These are phyloP conservation scores for Microsporum ferrugineum DNA, from an alignment of 2,329 filamentous ascomycete species.

Conservation along the genomic window DNA sequence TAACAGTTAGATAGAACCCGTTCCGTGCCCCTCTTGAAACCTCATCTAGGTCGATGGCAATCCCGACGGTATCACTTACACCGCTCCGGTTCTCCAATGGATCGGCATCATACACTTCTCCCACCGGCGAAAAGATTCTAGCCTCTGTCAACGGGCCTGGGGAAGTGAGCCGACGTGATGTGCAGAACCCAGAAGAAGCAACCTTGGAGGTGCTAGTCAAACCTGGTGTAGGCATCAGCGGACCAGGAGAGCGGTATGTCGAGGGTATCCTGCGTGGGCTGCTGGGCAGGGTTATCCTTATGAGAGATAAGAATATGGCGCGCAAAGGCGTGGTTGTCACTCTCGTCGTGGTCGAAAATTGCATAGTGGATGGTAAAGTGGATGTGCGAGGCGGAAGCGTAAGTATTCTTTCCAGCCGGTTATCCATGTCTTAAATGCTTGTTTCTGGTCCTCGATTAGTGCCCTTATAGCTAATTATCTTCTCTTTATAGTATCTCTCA, in stretches of 20 bases:
- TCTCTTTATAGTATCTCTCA: slow-evolving; percentile 52
- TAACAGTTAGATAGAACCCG: not conserved
- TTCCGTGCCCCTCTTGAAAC: not conserved
- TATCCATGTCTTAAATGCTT: not conserved
- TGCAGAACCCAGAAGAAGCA: slow-evolving; percentile 79
- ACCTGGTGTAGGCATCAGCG: slow-evolving; percentile 72
- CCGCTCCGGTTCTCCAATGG: slow-evolving; percentile 30
- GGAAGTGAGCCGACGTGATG: slow-evolving; percentile 71
- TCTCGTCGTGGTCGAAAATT: slow-evolving; percentile 30
- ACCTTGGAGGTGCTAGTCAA: slow-evolving; percentile 81
- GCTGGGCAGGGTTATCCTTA: slow-evolving; percentile 30
- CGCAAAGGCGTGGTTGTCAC: slow-evolving; percentile 35
- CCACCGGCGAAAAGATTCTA: slow-evolving; percentile 62
- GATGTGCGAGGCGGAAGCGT: slow-evolving; percentile 30
- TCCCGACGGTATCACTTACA: slow-evolving; percentile 25
- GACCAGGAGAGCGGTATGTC: slow-evolving; percentile 71
- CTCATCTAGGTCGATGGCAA: slow-evolving; percentile 21
- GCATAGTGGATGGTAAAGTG: slow-evolving; percentile 20
- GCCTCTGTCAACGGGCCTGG: slow-evolving; percentile 86
- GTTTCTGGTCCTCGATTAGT: not conserved
- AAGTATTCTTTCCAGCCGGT: slow-evolving; percentile 13
- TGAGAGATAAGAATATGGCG: slow-evolving; percentile 32
- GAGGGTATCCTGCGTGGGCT: slow-evolving; percentile 45
- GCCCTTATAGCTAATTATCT: not conserved
- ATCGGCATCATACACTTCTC: slow-evolving; percentile 33